Percentiles rank a stretch among this genome's conserved stretches.
phyloP scores from a whole-genome alignment of 2,329 filamentous ascomycete species.

The Phialophora macrospora region DNA sequence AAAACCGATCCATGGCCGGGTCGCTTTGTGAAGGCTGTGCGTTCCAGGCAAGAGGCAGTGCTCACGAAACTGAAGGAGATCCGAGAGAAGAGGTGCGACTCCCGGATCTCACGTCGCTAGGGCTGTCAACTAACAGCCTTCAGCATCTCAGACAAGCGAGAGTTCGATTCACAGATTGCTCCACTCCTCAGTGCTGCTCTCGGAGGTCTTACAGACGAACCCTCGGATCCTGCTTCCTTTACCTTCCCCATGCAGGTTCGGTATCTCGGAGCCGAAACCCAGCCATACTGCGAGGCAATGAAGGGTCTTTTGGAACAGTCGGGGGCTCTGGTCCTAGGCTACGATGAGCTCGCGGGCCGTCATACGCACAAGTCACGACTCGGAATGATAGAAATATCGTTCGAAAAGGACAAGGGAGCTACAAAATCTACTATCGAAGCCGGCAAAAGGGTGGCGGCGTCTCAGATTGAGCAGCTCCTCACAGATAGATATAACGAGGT shows the following conservation, averaged over 20 bases:
- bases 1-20: constrained; percentile 30
- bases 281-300: constrained; percentile 25
- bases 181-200: constrained; percentile 27
- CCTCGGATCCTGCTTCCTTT: constrained; percentile 1
- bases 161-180: constrained; percentile 26
- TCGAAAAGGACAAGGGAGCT: constrained; percentile 27
- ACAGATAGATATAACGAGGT: constrained; percentile 30
- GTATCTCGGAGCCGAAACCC: constrained; percentile 29
- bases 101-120: neutral
- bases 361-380: constrained; percentile 18
- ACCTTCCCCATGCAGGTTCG: constrained; percentile 18
- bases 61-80: constrained; percentile 22
- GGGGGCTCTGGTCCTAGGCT: constrained; percentile 23
- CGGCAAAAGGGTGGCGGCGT: constrained; percentile 21
- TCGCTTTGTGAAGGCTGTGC: constrained; percentile 21
- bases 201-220: constrained; percentile 13
- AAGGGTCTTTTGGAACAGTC: constrained; percentile 27
- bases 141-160: constrained; percentile 19
- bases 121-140: neutral
- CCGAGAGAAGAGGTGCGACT: constrained; percentile 23
- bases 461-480: constrained; percentile 27
- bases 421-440: constrained; percentile 26
- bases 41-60: constrained; percentile 18
- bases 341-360: constrained; percentile 25
- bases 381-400: constrained; percentile 19